These are phyloP conservation scores for Jackrogersella multiformis DNA, from an alignment of 495 filamentous ascomycete genomes.

Conservation along the genomic window DNA sequence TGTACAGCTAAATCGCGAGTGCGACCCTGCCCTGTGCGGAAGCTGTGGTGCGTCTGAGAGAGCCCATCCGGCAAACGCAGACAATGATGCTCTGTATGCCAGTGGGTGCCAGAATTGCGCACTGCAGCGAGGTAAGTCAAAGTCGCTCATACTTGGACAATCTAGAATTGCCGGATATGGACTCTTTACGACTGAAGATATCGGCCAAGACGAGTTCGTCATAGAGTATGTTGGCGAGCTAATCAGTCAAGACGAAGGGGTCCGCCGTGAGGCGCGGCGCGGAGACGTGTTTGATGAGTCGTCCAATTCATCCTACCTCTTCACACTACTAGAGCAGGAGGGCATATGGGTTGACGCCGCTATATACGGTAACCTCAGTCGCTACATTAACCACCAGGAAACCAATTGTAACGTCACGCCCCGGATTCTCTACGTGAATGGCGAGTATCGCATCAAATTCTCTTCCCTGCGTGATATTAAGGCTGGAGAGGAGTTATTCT, in stretches of 20 bases:
- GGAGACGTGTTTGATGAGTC: constrained; percentile 71
- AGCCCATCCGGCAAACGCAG: constrained; percentile 66
- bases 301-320: constrained; percentile 69
- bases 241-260: constrained; percentile 69
- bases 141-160: constrained; percentile 68
- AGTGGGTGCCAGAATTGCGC: constrained; percentile 68
- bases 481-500: constrained; percentile 74
- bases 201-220: constrained; percentile 67
- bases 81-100: constrained; percentile 59
- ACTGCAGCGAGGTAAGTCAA: constrained; percentile 68
- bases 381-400: constrained; percentile 75
- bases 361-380: constrained; percentile 63
- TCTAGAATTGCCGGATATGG: constrained; percentile 72
- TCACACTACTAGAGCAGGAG: constrained; percentile 66
- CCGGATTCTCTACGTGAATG: constrained; percentile 69
- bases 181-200: constrained; percentile 69
- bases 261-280: constrained; percentile 62
- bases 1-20: constrained; percentile 70
- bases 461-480: constrained; percentile 66
- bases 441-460: constrained; percentile 74
- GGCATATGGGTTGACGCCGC: constrained; percentile 63
- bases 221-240: constrained; percentile 80
- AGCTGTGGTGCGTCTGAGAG: constrained; percentile 70
- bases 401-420: constrained; percentile 63
- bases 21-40: constrained; percentile 73